These are phyloP conservation scores for Firmiana major DNA, from an alignment of 345 rosid genomes.

Conservation along the genomic window DNA sequence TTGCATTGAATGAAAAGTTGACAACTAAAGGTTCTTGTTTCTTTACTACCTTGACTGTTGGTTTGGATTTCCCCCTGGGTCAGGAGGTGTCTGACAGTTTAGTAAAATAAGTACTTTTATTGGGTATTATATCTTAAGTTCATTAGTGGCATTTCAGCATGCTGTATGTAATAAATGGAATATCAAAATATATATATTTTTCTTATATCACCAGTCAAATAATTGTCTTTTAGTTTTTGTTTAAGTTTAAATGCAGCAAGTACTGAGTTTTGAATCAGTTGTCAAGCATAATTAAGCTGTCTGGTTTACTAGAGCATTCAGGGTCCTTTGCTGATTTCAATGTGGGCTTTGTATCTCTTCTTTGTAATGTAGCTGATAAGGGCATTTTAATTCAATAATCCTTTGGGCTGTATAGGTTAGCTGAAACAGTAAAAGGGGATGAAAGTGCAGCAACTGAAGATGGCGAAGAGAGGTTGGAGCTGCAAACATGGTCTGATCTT, in stretches of 20 bases:
- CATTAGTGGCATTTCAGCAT: neutral
- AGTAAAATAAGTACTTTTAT: neutral
- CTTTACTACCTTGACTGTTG: neutral
- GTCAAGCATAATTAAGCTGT: neutral
- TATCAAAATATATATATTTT: neutral
- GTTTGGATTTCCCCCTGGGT: neutral
- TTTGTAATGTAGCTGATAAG: neutral
- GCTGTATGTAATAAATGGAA: neutral
- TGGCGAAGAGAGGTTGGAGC: conserved; percentile 27
- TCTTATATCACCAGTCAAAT: neutral
- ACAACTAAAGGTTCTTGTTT: neutral
- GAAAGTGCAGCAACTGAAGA: conserved; percentile 8
- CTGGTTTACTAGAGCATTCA: neutral
- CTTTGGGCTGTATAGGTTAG: conserved; percentile 31
- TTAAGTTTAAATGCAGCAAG: neutral
- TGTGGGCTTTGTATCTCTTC: neutral
- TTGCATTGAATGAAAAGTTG: neutral
- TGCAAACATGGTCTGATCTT: conserved; percentile 49
- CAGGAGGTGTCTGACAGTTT: neutral
- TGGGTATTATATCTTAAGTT: neutral
- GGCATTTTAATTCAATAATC: conserved; percentile 8
- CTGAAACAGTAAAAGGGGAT: conserved; percentile 23
- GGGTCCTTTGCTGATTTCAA: neutral
- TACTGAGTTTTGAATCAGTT: neutral
- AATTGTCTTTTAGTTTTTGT: neutral